phyloP scores from a whole-genome alignment of 2,329 filamentous ascomycete genomes.

The Fusarium decemcellulare region DNA sequence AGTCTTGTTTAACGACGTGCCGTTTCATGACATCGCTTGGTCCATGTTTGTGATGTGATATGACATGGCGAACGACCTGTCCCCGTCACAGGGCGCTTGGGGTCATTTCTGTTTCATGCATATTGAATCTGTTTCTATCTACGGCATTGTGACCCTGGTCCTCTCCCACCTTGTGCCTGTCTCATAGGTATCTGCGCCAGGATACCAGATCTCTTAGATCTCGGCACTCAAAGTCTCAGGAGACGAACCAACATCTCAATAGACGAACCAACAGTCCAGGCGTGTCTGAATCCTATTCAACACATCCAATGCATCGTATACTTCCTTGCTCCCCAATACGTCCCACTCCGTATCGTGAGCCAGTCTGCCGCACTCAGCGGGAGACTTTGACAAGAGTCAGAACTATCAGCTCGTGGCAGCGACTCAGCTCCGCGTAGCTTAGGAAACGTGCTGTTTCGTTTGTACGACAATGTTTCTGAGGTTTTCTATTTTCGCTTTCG shows the following conservation, averaged over 20 bases:
- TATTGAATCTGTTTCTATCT: constrained; percentile 23
- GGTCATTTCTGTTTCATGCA: not conserved
- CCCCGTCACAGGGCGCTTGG: not conserved
- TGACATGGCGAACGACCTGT: too few species aligned
- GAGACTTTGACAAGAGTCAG: not conserved
- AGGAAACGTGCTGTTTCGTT: constrained; percentile 4
- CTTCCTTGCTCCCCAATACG: not conserved
- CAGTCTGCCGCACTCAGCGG: not conserved
- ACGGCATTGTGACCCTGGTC: constrained; percentile 22
- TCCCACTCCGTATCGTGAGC: not conserved
- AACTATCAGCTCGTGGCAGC: not conserved
- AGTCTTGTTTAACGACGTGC: too few species aligned
- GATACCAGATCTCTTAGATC: constrained; percentile 16
- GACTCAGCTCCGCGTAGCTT: not conserved
- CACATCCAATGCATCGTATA: not conserved
- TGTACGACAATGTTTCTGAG: constrained; percentile 12
- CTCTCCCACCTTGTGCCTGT: constrained; percentile 19
- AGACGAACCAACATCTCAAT: constrained; percentile 12
- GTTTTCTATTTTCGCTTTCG: constrained; percentile 9
- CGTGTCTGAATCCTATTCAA: not conserved
- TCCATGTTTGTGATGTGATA: too few species aligned
- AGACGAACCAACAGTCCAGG: constrained; percentile 12
- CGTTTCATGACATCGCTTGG: too few species aligned
- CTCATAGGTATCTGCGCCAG: not conserved
- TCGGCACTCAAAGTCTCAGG: constrained; percentile 8